phyloP scores from a whole-genome alignment of 2,329 filamentous ascomycete genomes.

The Tolypocladium amazonense region DNA sequence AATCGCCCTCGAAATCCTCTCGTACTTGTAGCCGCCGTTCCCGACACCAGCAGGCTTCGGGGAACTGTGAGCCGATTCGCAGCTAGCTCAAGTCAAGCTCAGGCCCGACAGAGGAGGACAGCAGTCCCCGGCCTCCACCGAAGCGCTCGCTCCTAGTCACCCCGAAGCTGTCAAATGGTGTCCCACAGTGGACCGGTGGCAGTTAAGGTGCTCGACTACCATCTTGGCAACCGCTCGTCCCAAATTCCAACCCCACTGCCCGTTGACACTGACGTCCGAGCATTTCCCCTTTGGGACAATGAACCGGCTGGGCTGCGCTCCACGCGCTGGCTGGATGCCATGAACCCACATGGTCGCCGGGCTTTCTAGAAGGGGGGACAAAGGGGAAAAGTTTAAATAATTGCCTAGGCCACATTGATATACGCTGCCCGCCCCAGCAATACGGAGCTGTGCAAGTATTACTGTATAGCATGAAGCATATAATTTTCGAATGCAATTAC shows the following conservation, averaged over 20 bases:
- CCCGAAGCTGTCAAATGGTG: not conserved
- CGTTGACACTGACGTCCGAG: not conserved
- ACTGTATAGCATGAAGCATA: not conserved
- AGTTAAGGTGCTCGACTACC: not conserved
- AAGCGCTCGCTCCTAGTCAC: not conserved
- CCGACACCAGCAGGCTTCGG: not conserved
- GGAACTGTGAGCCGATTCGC: not conserved
- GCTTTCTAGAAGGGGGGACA: not conserved
- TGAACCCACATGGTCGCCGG: not conserved
- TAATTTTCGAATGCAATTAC: not conserved
- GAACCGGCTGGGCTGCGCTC: not conserved
- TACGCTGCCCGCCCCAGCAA: too few relatives aligned
- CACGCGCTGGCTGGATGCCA: not conserved
- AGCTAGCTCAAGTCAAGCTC: not conserved
- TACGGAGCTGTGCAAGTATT: too few relatives aligned
- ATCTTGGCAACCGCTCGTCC: not conserved
- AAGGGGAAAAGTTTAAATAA: not conserved
- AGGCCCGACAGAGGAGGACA: not conserved
- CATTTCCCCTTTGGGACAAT: not conserved
- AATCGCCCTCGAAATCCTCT: not conserved
- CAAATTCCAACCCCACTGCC: not conserved
- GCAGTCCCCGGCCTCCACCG: not conserved
- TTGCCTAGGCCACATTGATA: not conserved
- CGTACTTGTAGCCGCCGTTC: too few relatives aligned
- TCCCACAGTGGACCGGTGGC: not conserved